Conservation (phyloP, 2,329 filamentous ascomycete genomes). For the Curvularia lunata region DNA sequence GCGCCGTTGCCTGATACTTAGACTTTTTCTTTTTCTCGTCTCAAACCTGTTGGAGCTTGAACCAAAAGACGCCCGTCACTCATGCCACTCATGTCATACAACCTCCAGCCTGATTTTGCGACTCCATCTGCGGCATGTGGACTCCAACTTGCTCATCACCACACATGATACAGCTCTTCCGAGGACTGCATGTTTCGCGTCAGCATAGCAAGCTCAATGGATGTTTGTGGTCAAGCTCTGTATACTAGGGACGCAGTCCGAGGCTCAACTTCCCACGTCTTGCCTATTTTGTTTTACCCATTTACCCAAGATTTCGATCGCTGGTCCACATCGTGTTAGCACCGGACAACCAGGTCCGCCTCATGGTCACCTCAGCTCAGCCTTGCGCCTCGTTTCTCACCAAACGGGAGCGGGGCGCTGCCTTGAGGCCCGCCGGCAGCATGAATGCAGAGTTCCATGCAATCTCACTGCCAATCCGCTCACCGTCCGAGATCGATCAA, state of each 20-base stretch:
- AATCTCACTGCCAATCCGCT: constrained; percentile 11
- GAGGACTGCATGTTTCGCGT: constrained; percentile 4
- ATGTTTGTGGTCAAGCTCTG: neutral
- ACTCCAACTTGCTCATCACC: neutral
- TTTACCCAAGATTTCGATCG: constrained; percentile 23
- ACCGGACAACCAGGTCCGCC: constrained; percentile 1
- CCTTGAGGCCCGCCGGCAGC: constrained; percentile 11
- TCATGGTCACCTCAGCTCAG: constrained; percentile 13
- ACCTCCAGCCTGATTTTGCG: neutral
- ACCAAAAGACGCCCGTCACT: neutral
- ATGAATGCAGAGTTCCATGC: constrained; percentile 18
- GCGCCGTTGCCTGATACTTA: neutral
- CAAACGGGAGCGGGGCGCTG: constrained; percentile 4
- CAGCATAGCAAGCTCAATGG: constrained; percentile 3
- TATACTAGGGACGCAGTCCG: neutral
- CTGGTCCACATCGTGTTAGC: constrained; percentile 5
- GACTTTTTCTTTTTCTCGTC: neutral
- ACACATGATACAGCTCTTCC: constrained; percentile 8
- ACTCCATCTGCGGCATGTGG: neutral
- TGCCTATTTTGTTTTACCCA: constrained; percentile 14
- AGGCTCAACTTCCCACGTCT: constrained; percentile 2
- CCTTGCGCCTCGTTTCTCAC: constrained; percentile 9
- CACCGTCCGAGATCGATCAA: constrained; percentile 1
- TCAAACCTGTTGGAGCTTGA: neutral
- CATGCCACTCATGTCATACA: neutral